Conservation (phyloP, 768 basidiomycete genomes). For the Lanmaoa pseudosensibilis region DNA sequence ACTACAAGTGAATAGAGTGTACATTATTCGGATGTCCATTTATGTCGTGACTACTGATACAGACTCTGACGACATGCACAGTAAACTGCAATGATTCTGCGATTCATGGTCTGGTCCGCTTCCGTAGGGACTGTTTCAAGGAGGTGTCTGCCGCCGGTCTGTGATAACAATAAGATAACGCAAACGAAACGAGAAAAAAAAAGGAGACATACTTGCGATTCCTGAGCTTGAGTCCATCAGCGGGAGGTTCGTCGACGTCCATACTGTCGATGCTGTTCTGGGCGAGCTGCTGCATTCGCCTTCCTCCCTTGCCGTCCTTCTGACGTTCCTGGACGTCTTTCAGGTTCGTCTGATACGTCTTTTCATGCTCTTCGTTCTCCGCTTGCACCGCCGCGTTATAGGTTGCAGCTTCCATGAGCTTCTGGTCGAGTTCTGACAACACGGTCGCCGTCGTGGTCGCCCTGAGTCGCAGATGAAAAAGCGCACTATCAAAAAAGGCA, state of each 20-base stretch:
- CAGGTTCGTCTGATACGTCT: conserved; percentile 47
- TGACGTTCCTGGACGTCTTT: conserved; percentile 65
- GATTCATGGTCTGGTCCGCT: conserved; percentile 55
- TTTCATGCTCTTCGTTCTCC: conserved; percentile 57
- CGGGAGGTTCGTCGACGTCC: conserved; percentile 65
- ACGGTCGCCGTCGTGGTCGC: conserved; percentile 69
- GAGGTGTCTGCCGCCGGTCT: conserved; percentile 41
- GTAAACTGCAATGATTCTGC: background rate
- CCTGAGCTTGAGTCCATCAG: conserved; percentile 47
- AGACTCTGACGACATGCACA: background rate
- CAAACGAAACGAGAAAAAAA: background rate
- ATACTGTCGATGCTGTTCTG: conserved; percentile 42
- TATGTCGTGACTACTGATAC: conserved; percentile 10
- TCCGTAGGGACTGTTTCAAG: conserved; percentile 49
- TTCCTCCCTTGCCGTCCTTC: conserved; percentile 53
- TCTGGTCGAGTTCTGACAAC: conserved; percentile 68
- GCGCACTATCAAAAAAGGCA: background rate
- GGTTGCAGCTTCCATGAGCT: conserved; percentile 56
- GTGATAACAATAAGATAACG: background rate
- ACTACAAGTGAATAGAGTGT: background rate
- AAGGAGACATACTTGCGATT: conserved; percentile 55
- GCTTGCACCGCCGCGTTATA: conserved; percentile 42
- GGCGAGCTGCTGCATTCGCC: conserved; percentile 17
- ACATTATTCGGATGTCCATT: no score
- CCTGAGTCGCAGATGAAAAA: conserved; percentile 42